Evolutionary conservation across 768 basidiomycete species (phyloP), one percentile per base, ranked within the genome.

Genomic region (Tylopilus subfusipes): DNA sequence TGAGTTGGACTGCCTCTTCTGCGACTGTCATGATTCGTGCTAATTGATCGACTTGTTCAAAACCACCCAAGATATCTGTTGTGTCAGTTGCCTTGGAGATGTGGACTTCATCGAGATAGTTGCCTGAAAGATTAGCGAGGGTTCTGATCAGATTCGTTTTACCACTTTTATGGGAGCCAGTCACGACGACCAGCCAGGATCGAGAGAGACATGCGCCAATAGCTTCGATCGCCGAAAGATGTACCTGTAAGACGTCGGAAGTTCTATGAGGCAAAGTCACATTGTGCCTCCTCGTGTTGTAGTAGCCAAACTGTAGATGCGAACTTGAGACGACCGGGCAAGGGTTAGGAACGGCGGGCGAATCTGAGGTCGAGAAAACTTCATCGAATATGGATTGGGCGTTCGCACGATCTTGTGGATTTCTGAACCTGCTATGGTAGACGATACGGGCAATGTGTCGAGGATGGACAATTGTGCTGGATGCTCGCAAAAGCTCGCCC

Each of bases 11-110:
- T 6, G 78, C 60, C 18, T 78, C 71, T 29, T 78, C 72, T 12
- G 81, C 64, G 11, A 79, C 53, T 18, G 65, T 63, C 11, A 71
- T 50, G 39, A 66, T 48, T 27, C 76, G 77, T 33, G 74, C 72
- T n/a, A 70, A 71, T 34, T 66, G 50, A 67, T 93, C 89, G 25
- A 87, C 83, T 72, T 98, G 96, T 71, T 99, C 97, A 65, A 98
- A 98, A 68, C 90, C 88, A 31, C 97, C 97, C 42, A 99, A 74
- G 31, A 99, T 85, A 70, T 99, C 97, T 69, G 86, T 85, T 2
- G 94, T 90, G 68, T 99, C 97, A 3, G 91, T 93, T 8, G 90
- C 86, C 54, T 81, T 86, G 68, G 90, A 95, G 65, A 98, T 76
- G 18, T 83, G 76, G 44, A 97, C 79, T 68, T 93, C 90, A 21